These are phyloP conservation scores for Chrysanthemum makinoi DNA, from an alignment of 129 eudicot species.

Conservation along the genomic window DNA sequence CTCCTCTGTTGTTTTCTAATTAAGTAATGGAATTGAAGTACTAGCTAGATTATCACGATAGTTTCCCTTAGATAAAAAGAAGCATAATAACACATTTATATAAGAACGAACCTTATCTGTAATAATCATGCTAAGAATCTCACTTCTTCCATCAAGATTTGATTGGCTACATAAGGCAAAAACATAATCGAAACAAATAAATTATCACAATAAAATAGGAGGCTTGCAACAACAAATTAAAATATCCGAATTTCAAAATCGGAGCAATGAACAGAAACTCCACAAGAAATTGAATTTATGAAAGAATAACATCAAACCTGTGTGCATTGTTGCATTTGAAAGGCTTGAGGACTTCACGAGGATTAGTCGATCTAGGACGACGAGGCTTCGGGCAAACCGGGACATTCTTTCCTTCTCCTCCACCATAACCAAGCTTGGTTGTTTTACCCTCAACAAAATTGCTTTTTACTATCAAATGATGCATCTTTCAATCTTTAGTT, in stretches of 20 bases:
- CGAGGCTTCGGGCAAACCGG: constrained; percentile 57
- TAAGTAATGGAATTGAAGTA: neutral
- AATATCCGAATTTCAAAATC: no score
- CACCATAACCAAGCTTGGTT: constrained; percentile 18
- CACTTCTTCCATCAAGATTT: constrained; percentile 50
- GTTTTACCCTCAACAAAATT: constrained; percentile 38
- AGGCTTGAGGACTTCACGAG: constrained; percentile 39
- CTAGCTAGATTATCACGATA: neutral
- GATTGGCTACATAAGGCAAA: constrained; percentile 34
- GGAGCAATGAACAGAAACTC: neutral
- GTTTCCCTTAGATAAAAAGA: neutral
- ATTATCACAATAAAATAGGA: neutral
- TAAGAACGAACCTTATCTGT: constrained; percentile 43
- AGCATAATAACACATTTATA: neutral
- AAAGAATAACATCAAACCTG: constrained; percentile 26
- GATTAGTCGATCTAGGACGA: constrained; percentile 34
- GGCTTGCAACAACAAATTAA: neutral
- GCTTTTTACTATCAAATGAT: constrained; percentile 38
- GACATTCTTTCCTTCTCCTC: constrained; percentile 23
- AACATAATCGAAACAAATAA: neutral
- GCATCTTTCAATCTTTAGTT: constrained; percentile 24
- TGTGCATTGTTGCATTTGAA: constrained; percentile 35
- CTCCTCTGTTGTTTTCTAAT: constrained; percentile 36
- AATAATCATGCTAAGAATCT: constrained; percentile 43
- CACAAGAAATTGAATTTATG: neutral